Evolutionary conservation across 805 yeast genomes (phyloP).

Genomic region (Ogataea neopini): DNA sequence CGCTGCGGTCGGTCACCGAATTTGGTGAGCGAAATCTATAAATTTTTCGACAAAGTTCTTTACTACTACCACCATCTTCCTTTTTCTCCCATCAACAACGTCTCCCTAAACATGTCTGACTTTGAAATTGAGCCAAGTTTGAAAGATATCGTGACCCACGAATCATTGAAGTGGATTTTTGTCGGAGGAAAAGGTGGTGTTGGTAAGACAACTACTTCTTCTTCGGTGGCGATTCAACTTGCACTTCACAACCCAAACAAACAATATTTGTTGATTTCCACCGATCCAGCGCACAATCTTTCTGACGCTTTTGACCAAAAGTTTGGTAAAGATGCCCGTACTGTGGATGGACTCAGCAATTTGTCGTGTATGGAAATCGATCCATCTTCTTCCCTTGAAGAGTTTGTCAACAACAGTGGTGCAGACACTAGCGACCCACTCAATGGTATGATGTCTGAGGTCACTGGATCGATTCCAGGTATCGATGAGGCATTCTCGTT

Average conservation of each 20-base stretch:
- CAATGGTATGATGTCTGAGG: constrained; percentile 77
- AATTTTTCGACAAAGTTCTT: neutral
- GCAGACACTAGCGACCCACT: constrained; percentile 64
- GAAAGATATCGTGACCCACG: constrained; percentile 61
- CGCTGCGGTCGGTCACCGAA: too few species aligned
- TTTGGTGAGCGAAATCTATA: neutral
- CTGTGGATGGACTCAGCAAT: constrained; percentile 85
- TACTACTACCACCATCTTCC: neutral
- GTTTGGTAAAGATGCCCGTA: constrained; percentile 94
- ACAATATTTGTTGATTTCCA: constrained; percentile 84
- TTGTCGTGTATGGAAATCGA: constrained; percentile 98
- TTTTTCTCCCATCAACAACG: constrained; percentile 6
- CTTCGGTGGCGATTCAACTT: constrained; percentile 91
- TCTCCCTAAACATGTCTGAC: too few species aligned
- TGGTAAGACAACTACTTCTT: constrained; percentile 97
- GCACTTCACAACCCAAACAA: constrained; percentile 80
- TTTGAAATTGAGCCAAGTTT: constrained; percentile 71
- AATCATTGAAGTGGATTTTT: constrained; percentile 89
- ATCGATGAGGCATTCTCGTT: constrained; percentile 97
- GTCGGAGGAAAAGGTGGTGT: constrained; percentile 99
- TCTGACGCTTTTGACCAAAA: constrained; percentile 98
- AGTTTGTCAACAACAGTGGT: constrained; percentile 44
- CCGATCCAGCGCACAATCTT: constrained; percentile 98
- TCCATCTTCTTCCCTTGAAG: constrained; percentile 91
- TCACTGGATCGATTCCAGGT: constrained; percentile 96